These are phyloP conservation scores for Flaveria brownii DNA, from an alignment of 129 eudicot species.

Conservation along the genomic window DNA sequence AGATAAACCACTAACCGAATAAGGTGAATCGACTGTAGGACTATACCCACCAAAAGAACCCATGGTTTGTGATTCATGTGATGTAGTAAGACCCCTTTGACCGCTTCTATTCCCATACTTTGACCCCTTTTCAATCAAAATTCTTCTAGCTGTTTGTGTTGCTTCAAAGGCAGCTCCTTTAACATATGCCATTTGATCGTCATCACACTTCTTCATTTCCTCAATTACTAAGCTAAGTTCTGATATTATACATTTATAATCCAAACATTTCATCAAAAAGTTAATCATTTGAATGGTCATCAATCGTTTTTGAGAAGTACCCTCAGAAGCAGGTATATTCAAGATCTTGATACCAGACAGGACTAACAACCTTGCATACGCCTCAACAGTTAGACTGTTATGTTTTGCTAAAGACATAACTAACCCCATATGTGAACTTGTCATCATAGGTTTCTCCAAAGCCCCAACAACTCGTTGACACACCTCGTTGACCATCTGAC, in stretches of 20 bases:
- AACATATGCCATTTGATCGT: constrained; percentile 74
- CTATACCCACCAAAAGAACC: constrained; percentile 55
- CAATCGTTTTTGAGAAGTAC: constrained; percentile 65
- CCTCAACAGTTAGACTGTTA: constrained; percentile 66
- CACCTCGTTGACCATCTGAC: constrained; percentile 70
- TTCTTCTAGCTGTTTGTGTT: constrained; percentile 61
- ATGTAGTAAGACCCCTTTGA: constrained; percentile 41
- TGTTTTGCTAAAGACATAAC: constrained; percentile 76
- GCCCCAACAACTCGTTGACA: constrained; percentile 81
- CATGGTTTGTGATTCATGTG: constrained; percentile 84
- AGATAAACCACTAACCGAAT: constrained; percentile 39
- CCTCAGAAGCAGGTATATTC: constrained; percentile 49
- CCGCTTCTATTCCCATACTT: constrained; percentile 42
- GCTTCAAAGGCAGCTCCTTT: constrained; percentile 88
- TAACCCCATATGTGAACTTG: constrained; percentile 77
- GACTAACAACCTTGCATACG: constrained; percentile 65
- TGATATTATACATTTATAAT: constrained; percentile 61
- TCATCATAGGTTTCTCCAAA: constrained; percentile 57
- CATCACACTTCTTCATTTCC: constrained; percentile 78
- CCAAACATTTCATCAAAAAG: constrained; percentile 76
- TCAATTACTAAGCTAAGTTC: constrained; percentile 61
- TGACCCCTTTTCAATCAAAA: constrained; percentile 48
- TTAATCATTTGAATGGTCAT: constrained; percentile 81
- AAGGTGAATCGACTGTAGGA: constrained; percentile 54
- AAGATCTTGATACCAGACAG: constrained; percentile 57